phyloP scores from a whole-genome alignment of 2,329 filamentous ascomycete genomes.

The Truncatella angustata region DNA sequence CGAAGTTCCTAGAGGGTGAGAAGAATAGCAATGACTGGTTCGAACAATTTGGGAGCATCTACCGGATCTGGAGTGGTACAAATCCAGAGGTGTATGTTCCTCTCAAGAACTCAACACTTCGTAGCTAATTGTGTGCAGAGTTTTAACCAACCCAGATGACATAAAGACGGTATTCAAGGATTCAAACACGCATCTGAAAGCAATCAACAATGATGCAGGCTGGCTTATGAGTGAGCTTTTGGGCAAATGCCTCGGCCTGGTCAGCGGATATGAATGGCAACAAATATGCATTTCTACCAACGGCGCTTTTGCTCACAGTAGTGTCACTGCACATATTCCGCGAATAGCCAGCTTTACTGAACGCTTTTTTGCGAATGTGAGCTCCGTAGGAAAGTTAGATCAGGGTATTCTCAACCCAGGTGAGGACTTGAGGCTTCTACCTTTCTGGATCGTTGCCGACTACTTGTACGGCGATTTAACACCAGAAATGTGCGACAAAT shows the following conservation, averaged over 20 bases:
- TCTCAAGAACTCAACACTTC: neutral
- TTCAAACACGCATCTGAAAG: constrained; percentile 42
- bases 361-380: neutral
- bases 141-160: constrained; percentile 33
- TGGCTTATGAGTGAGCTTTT: constrained; percentile 36
- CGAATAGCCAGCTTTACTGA: neutral
- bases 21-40: constrained; percentile 32
- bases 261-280: constrained; percentile 31
- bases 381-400: neutral
- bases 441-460: constrained; percentile 37
- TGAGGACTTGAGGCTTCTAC: constrained; percentile 25
- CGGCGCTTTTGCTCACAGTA: constrained; percentile 17
- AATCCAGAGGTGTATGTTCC: constrained; percentile 35
- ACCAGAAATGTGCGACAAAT: constrained; percentile 18
- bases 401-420: constrained; percentile 10
- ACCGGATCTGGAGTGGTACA: constrained; percentile 37
- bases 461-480: constrained; percentile 34
- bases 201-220: constrained; percentile 38
- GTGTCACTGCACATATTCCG: constrained; percentile 10
- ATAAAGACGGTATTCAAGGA: constrained; percentile 38
- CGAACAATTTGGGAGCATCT: constrained; percentile 30
- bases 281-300: constrained; percentile 17
- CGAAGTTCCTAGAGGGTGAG: constrained; percentile 37
- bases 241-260: constrained; percentile 40
- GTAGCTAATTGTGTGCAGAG: constrained; percentile 26